Conservation (phyloP, 1,284 basidiomycete genomes). For the Austroboletus olivaceoglutinosus region DNA sequence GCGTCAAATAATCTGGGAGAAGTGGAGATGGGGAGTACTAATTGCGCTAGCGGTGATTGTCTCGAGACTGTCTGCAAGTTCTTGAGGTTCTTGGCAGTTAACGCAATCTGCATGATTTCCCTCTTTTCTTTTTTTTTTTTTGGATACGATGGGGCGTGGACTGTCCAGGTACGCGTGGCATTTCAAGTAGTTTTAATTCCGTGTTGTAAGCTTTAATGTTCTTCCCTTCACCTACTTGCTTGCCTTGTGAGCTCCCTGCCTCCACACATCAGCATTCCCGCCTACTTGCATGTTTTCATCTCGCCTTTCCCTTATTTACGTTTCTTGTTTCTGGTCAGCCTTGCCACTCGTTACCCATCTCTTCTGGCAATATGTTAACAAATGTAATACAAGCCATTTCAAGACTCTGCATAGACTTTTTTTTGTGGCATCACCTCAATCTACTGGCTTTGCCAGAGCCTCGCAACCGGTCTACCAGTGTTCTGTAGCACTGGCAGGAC, state of each 20-base stretch:
- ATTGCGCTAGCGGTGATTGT: slow-evolving; percentile 73
- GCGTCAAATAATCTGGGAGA: slow-evolving; percentile 72
- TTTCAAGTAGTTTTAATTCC: slow-evolving; percentile 17
- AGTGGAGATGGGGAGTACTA: slow-evolving; percentile 79
- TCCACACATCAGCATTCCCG: slow-evolving; percentile 10
- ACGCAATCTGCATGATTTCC: slow-evolving; percentile 2
- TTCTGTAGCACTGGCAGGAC: slow-evolving; percentile 44
- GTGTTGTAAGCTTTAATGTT: slow-evolving; percentile 13
- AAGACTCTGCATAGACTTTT: slow-evolving; percentile 7
- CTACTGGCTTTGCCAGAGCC: slow-evolving; percentile 42
- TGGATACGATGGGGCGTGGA: slow-evolving; percentile 25
- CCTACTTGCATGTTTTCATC: slow-evolving; percentile 7
- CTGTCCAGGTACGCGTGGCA: slow-evolving; percentile 18
- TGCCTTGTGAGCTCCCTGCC: slow-evolving; percentile 4
- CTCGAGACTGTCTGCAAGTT: slow-evolving; percentile 57
- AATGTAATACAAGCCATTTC: slow-evolving; percentile 24
- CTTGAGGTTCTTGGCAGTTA: slow-evolving; percentile 24
- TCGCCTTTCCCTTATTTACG: slow-evolving; percentile 6
- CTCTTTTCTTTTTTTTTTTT: slow-evolving; percentile 6
- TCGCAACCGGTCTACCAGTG: slow-evolving; percentile 36
- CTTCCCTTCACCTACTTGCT: slow-evolving; percentile 11
- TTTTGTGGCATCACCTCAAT: background rate
- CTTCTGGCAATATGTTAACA: slow-evolving; percentile 21
- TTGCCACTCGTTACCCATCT: slow-evolving; percentile 22
- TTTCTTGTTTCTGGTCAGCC: slow-evolving; percentile 10